phyloP scores from a whole-genome alignment of 768 basidiomycete genomes.

The Terana coerulea region DNA sequence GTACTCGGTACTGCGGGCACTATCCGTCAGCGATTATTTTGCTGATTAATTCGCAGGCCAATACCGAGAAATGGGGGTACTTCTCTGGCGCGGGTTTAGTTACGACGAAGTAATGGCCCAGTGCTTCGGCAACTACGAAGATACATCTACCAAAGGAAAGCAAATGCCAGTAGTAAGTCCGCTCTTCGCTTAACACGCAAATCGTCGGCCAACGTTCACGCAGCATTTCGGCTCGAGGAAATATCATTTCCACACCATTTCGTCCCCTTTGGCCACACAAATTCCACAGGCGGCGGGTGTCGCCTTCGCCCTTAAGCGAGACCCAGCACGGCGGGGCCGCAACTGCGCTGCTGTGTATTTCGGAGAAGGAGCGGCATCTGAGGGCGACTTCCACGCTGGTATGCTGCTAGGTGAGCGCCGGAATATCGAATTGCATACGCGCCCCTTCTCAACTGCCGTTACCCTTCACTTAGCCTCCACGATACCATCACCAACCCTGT shows the following conservation, averaged over 20 bases:
- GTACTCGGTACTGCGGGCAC: too few species aligned
- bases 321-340: constrained; percentile 59
- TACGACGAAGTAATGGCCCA: constrained; percentile 85
- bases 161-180: constrained; percentile 87
- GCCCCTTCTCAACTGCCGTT: background rate
- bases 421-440: too few species aligned
- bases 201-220: background rate
- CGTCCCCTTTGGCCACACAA: constrained; percentile 90
- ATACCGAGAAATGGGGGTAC: constrained; percentile 90
- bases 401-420: constrained; percentile 47
- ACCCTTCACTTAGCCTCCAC: constrained; percentile 48
- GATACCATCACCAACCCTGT: constrained; percentile 69
- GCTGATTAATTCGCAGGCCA: constrained; percentile 48
- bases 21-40: too few species aligned
- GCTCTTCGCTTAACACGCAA: background rate
- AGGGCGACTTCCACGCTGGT: constrained; percentile 95
- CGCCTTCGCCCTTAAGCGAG: constrained; percentile 82
- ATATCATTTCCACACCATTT: constrained; percentile 92
- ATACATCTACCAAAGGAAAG: constrained; percentile 76
- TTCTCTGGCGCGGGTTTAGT: constrained; percentile 83
- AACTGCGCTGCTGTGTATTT: constrained; percentile 88
- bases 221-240: constrained; percentile 83
- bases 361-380: constrained; percentile 91
- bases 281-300: constrained; percentile 92
- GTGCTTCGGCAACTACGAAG: constrained; percentile 84